Evolutionary conservation across 306 rosid species (phyloP).

Genomic region (Gastrolobium villosum): DNA sequence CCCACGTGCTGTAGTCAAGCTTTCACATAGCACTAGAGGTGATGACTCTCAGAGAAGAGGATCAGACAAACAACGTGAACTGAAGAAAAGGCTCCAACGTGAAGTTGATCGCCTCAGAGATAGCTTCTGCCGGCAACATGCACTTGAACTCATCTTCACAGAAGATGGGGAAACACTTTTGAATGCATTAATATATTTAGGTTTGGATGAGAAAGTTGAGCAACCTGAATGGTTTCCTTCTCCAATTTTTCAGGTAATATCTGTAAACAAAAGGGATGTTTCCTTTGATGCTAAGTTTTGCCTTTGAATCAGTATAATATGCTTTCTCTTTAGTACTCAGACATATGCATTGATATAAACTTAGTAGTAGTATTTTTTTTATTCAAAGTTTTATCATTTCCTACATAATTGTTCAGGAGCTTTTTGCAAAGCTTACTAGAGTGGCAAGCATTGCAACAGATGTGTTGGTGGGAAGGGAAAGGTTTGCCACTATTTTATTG

Average conservation of each 20-base stretch:
- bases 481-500: conserved; percentile 83
- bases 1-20: conserved; percentile 81
- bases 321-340: conserved; percentile 1
- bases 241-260: conserved; percentile 77
- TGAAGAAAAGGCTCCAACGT: conserved; percentile 77
- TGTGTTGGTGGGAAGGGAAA: conserved; percentile 87
- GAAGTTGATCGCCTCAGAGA: conserved; percentile 83
- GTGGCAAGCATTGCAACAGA: conserved; percentile 76
- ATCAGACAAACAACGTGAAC: conserved; percentile 73
- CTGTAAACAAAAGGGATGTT: conserved; percentile 18
- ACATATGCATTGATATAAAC: conserved; percentile 9
- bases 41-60: conserved; percentile 63
- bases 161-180: conserved; percentile 82
- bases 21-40: conserved; percentile 56
- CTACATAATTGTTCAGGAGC: conserved; percentile 58
- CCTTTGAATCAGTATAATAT: conserved; percentile 14
- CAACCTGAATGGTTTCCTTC: conserved; percentile 95
- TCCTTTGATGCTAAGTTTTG: conserved; percentile 21
- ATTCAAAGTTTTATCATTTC: conserved; percentile 10
- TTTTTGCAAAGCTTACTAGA: conserved; percentile 65
- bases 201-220: conserved; percentile 62
- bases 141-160: conserved; percentile 89
- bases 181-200: conserved; percentile 66
- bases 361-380: neutral
- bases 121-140: conserved; percentile 87